phyloP scores from a whole-genome alignment of 495 filamentous ascomycete species.

The Hypoxylon fragiforme region DNA sequence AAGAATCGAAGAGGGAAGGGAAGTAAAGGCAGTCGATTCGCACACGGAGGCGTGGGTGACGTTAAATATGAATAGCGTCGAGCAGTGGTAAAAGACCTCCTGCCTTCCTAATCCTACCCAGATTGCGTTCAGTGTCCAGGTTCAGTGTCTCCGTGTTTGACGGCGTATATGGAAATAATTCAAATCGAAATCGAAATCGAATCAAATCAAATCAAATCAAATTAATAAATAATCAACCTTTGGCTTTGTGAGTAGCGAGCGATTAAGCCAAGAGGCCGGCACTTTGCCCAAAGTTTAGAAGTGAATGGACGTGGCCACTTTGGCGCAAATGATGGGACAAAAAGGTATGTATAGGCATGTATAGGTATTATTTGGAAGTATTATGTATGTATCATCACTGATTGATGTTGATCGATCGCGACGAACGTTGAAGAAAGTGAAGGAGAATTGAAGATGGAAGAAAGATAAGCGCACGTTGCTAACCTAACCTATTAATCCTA shows the following conservation, averaged over 20 bases:
- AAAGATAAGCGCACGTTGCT: slow-evolving; percentile 10
- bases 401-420: background rate
- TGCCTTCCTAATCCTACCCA: slow-evolving; percentile 6
- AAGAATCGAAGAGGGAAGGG: no score
- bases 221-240: no score
- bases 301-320: slow-evolving; percentile 23
- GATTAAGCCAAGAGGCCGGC: slow-evolving; percentile 19
- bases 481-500: no score
- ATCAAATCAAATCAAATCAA: no score
- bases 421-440: no score
- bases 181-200: background rate
- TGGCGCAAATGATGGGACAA: slow-evolving; percentile 13
- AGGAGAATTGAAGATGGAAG: no score
- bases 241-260: slow-evolving; percentile 8
- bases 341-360: background rate
- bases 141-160: background rate
- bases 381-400: no score
- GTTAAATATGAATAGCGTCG: slow-evolving; percentile 4
- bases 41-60: background rate
- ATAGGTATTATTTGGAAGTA: no score
- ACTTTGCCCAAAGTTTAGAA: slow-evolving; percentile 14
- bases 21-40: background rate
- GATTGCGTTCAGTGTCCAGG: slow-evolving; percentile 4
- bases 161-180: background rate
- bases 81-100: slow-evolving; percentile 3